Conservation (phyloP, 495 filamentous ascomycete species). For the Parathielavia hyrcaniae region DNA sequence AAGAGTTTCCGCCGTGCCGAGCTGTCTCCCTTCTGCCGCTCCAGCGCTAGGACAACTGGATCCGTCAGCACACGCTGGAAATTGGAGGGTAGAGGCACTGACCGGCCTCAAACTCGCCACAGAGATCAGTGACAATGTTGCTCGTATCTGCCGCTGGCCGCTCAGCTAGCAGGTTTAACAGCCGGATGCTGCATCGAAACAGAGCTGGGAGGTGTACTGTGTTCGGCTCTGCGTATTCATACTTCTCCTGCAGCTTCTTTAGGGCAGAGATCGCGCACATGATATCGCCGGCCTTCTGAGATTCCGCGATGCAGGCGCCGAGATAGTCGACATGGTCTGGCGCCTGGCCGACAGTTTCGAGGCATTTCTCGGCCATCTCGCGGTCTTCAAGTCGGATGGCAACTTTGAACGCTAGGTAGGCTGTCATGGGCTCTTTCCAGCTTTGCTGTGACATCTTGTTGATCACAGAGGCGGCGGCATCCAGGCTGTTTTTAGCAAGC, state of each 20-base stretch:
- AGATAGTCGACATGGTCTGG: conserved; percentile 54
- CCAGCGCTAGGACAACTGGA: conserved; percentile 42
- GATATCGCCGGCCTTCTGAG: conserved; percentile 59
- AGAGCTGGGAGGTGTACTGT: conserved; percentile 61
- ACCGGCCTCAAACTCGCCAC: conserved; percentile 60
- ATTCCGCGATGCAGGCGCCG: conserved; percentile 71
- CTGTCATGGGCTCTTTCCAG: conserved; percentile 55
- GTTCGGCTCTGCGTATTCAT: conserved; percentile 44
- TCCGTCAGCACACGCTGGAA: conserved; percentile 19
- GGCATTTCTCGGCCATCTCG: conserved; percentile 52
- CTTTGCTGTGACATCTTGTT: conserved; percentile 52
- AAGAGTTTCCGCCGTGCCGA: conserved; percentile 38
- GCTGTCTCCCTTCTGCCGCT: conserved; percentile 33
- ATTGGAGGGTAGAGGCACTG: conserved; percentile 15
- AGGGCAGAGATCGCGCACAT: conserved; percentile 52
- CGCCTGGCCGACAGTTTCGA: conserved; percentile 45
- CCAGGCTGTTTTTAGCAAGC: conserved; percentile 49
- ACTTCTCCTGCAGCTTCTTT: conserved; percentile 52
- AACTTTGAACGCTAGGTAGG: conserved; percentile 69
- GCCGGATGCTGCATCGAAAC: conserved; percentile 56
- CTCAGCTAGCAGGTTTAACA: conserved; percentile 52
- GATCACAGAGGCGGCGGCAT: conserved; percentile 50
- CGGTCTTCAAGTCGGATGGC: conserved; percentile 55
- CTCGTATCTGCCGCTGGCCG: conserved; percentile 26
- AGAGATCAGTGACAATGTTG: conserved; percentile 46